A percentile compares a stretch with the other conserved stretches of the same genome.
Conservation (phyloP, 352 stramenopile species). For the Peronospora destructor region DNA sequence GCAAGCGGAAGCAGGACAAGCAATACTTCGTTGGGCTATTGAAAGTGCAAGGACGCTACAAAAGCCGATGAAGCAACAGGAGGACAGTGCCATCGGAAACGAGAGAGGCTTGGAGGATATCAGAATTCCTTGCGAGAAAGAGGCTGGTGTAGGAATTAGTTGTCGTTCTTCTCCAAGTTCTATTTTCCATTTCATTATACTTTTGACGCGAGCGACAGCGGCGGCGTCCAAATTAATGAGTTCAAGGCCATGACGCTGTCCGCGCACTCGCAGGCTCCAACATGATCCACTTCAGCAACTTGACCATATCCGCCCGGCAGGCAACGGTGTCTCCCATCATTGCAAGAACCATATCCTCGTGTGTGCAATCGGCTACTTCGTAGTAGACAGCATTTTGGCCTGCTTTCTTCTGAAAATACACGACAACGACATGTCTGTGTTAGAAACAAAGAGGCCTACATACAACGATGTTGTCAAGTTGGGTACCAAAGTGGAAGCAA, state of each 20-base stretch:
- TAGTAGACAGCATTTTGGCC: conserved; percentile 36
- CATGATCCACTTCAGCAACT: conserved; percentile 39
- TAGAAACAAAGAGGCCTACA: not conserved
- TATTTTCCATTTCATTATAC: conserved; percentile 6
- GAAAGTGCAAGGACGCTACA: conserved; percentile 36
- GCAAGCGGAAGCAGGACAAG: conserved; percentile 39
- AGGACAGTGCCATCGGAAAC: conserved; percentile 47
- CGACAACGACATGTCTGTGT: not conserved
- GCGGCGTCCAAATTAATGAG: conserved; percentile 4
- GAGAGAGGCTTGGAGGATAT: conserved; percentile 46
- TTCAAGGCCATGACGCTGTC: not conserved
- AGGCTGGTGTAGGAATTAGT: not conserved
- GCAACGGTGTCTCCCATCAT: conserved; percentile 55
- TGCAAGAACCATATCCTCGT: conserved; percentile 64
- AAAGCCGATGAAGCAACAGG: conserved; percentile 31
- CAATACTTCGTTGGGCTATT: conserved; percentile 14
- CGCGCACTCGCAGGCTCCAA: not conserved
- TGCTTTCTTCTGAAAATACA: conserved; percentile 30
- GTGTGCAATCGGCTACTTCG: conserved; percentile 43
- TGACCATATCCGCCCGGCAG: conserved; percentile 34
- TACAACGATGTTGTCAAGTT: not conserved
- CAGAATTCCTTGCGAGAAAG: conserved; percentile 38
- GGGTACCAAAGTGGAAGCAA: conserved; percentile 41
- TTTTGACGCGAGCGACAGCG: conserved; percentile 9
- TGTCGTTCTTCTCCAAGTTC: conserved; percentile 1